Evolutionary conservation across 2,329 filamentous ascomycete species (phyloP), one percentile per base, ranked within the genome.

Genomic region (Rhytidhysteron rufulum): DNA sequence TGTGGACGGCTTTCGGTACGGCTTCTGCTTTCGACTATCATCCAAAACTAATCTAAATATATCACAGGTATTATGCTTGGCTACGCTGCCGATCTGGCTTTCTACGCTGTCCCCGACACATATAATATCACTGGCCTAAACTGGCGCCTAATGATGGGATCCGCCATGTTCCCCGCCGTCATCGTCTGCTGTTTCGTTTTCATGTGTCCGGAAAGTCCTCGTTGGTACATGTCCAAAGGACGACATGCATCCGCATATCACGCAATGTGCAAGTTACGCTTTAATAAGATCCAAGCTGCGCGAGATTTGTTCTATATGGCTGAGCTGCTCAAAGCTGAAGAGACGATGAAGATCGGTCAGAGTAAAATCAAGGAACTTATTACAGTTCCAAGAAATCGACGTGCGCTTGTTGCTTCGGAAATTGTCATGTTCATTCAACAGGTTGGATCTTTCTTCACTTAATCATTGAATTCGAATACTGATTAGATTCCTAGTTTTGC

Each of bases 1-100:
- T 85, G 62, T 85, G 80, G 78, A 53, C 51, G 2, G 51, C 49
- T 15, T 54, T 54, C 53, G 79, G 79, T 3, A 78, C 3, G n/a
- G 5, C 4, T 16, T 11, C 8, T 24, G 21, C 8, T 19, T 13
- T 11, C 18, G 24, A 7, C 13, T 7, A 27, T 7, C 13, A 8
- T 8, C 24, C 8, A 8, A 27, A 27, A 27, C 13, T 7, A 27
- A 27, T 27, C 19, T 39, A 11, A 31, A 27, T 21, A 13, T 24
- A 17, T 38, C 7, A 77, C 82, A 36, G 55, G 55, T 10, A 58
- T 57, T 34, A 54, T 57, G 51, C 22, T 57, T n/a, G 53, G 53
- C 13, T 58, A 54, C 30, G 50, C 45, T 13, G 37, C 49, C 9
- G 49, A 51, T 34, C 42, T 57, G 10, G 47, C 47, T n/a, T 53